phyloP scores from a whole-genome alignment of 1,284 basidiomycete genomes.

The Thelephora terrestris region DNA sequence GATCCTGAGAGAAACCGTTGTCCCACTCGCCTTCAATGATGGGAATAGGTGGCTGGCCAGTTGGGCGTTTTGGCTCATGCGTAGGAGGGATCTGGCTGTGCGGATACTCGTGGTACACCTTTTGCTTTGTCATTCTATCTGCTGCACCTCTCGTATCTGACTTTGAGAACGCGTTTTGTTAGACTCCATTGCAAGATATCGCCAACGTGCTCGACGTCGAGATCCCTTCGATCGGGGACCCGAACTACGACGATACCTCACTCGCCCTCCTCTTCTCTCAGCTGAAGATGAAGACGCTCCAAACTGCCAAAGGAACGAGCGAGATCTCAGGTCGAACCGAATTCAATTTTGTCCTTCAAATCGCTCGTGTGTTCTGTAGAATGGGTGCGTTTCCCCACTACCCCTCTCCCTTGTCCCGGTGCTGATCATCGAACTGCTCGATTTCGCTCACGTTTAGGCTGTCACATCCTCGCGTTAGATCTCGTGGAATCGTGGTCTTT shows the following conservation, averaged over 20 bases:
- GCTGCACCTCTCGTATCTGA: neutral
- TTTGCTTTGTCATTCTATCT: neutral
- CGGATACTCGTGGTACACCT: constrained; percentile 65
- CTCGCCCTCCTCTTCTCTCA: constrained; percentile 87
- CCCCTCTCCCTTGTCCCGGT: neutral
- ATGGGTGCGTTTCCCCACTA: constrained; percentile 60
- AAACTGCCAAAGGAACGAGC: constrained; percentile 84
- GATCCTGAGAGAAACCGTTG: constrained; percentile 64
- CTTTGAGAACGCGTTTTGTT: constrained; percentile 1
- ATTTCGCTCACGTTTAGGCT: constrained; percentile 47
- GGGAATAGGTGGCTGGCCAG: constrained; percentile 95
- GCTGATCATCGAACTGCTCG: neutral
- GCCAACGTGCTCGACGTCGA: constrained; percentile 43
- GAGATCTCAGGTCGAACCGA: constrained; percentile 82
- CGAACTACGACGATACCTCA: constrained; percentile 87
- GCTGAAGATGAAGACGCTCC: constrained; percentile 78
- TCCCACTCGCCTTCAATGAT: constrained; percentile 76
- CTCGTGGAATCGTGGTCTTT: constrained; percentile 88
- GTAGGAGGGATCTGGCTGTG: constrained; percentile 78
- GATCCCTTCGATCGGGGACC: constrained; percentile 65
- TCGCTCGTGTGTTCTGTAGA: constrained; percentile 80
- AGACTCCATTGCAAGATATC: constrained; percentile 75
- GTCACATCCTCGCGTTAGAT: constrained; percentile 80
- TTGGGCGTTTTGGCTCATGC: constrained; percentile 93
- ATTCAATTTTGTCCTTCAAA: constrained; percentile 91